These are phyloP conservation scores for Cafeteria roenbergensis DNA, from an alignment of 108 stramenopile genomes.

Conservation along the genomic window DNA sequence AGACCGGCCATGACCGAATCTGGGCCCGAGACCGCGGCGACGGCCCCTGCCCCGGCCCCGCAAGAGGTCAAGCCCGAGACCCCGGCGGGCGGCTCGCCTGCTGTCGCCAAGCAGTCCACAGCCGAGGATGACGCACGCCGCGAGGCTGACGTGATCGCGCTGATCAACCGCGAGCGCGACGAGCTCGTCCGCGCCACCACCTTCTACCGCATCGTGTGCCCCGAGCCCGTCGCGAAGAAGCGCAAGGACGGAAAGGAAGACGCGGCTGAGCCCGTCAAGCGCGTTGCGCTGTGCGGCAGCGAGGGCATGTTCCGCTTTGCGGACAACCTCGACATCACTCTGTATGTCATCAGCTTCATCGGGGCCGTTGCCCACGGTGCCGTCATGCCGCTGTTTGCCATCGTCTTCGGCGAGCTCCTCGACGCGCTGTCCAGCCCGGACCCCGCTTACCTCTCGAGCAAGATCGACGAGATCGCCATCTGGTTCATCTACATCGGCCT, in stretches of 20 bases:
- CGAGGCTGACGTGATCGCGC: no score
- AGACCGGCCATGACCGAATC: no score
- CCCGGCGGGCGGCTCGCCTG: no score
- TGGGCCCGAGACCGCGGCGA: no score
- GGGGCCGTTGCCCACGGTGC: not conserved
- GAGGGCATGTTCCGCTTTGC: constrained; percentile 11
- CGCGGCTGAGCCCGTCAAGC: no score
- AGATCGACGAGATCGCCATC: not conserved
- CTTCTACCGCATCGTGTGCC: no score
- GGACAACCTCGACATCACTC: not conserved
- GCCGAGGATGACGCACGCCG: no score
- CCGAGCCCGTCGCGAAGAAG: not conserved
- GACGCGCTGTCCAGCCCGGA: constrained; percentile 1
- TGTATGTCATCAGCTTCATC: not conserved
- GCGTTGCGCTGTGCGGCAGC: not conserved
- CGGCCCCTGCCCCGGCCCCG: no score
- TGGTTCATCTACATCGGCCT: constrained; percentile 4
- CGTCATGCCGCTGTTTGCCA: not conserved
- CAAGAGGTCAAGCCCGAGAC: no score
- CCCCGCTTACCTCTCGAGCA: not conserved
- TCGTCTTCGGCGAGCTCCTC: constrained; percentile 1
- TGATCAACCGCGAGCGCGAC: no score
- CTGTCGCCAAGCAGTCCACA: no score
- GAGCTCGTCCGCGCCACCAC: no score
- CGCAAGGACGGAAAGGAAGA: not conserved